phyloP scores from a whole-genome alignment of 805 yeast species.

The Metschnikowia koreensis region DNA sequence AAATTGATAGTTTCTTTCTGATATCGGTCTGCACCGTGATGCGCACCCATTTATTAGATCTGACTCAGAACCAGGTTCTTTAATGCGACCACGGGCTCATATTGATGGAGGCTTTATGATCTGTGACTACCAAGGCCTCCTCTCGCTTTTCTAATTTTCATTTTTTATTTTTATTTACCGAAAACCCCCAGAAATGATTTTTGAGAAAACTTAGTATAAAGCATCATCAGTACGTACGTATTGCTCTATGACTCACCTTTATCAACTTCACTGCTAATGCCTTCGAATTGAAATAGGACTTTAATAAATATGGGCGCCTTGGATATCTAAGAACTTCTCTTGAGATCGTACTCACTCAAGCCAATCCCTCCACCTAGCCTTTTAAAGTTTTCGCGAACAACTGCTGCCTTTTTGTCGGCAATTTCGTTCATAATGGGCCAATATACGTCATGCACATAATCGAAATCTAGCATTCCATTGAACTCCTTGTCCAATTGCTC shows the following conservation, averaged over 20 bases:
- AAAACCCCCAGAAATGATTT: no score
- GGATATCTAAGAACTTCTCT: conserved; percentile 17
- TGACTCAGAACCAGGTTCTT: not conserved
- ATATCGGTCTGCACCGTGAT: not conserved
- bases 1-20: not conserved
- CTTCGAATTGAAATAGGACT: not conserved
- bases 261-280: not conserved
- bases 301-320: not conserved
- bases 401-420: conserved; percentile 36
- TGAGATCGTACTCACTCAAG: conserved; percentile 52
- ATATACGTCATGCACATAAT: conserved; percentile 50
- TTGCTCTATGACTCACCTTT: not conserved
- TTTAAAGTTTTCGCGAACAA: conserved; percentile 36
- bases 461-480: conserved; percentile 49
- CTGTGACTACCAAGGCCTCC: no score
- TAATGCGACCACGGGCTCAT: not conserved
- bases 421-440: conserved; percentile 51
- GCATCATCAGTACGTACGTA: not conserved
- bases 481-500: conserved; percentile 52
- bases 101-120: not conserved
- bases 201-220: no score
- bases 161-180: not conserved
- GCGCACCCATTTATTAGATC: conserved; percentile 3
- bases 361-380: conserved; percentile 51
- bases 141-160: not conserved